Conservation (phyloP, 1,139 yeast species). For the Saccharomycopsis phalli region DNA sequence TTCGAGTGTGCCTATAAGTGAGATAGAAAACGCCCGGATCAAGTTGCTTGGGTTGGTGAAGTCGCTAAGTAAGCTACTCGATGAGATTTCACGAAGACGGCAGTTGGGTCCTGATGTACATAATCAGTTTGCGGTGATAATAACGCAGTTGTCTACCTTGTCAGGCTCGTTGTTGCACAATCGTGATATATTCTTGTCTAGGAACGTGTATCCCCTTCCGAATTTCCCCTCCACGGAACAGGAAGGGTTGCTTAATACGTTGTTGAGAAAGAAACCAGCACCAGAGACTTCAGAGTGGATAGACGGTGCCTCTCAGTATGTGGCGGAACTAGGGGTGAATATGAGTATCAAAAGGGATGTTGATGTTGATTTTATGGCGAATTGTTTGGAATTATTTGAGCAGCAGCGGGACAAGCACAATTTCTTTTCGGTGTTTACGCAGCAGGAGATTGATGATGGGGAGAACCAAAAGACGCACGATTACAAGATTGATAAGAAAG, state of each 20-base stretch:
- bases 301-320: slow-evolving; percentile 34
- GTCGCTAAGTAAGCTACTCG: slow-evolving; percentile 13
- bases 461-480: slow-evolving; percentile 6
- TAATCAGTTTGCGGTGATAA: slow-evolving; percentile 72
- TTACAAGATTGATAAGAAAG: slow-evolving; percentile 13
- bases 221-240: slow-evolving; percentile 79
- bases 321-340: slow-evolving; percentile 10
- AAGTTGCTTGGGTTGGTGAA: slow-evolving; percentile 16
- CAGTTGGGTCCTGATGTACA: slow-evolving; percentile 37
- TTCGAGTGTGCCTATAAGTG: slow-evolving; percentile 14
- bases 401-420: slow-evolving; percentile 13
- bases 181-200: slow-evolving; percentile 47
- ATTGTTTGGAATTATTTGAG: slow-evolving; percentile 14
- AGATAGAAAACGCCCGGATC: slow-evolving; percentile 15
- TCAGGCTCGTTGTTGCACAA: slow-evolving; percentile 58
- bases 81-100: slow-evolving; percentile 12
- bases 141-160: slow-evolving; percentile 73
- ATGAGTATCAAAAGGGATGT: neutral
- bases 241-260: slow-evolving; percentile 71
- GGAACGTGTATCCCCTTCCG: slow-evolving; percentile 78
- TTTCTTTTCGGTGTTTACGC: slow-evolving; percentile 18
- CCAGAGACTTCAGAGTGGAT: slow-evolving; percentile 93
- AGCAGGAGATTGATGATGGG: slow-evolving; percentile 17
- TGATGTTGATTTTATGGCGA: slow-evolving; percentile 6
- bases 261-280: slow-evolving; percentile 73